Evolutionary conservation across 768 basidiomycete species (phyloP).

Genomic region (Leccinellum luteum): DNA sequence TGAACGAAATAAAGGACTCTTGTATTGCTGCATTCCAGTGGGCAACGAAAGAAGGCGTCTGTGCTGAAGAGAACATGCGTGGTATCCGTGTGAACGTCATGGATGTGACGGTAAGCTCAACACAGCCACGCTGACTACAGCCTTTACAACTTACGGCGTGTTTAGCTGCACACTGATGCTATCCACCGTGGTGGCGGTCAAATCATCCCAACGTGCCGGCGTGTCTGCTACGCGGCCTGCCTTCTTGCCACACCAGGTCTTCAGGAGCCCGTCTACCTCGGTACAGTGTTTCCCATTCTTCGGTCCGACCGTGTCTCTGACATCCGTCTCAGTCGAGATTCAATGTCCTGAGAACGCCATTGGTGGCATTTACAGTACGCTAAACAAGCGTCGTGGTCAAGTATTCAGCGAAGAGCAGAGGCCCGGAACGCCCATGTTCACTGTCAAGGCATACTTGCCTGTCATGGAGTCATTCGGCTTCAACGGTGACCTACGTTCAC

Average conservation of each 20-base stretch:
- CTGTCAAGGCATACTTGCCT: conserved; percentile 94
- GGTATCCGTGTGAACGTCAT: conserved; percentile 94
- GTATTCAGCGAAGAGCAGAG: conserved; percentile 98
- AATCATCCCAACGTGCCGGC: conserved; percentile 94
- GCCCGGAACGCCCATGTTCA: conserved; percentile 98
- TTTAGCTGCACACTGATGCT: conserved; percentile 92
- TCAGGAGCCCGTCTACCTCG: conserved; percentile 95
- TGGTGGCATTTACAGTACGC: conserved; percentile 91
- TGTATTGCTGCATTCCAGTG: conserved; percentile 99
- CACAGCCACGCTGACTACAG: neutral
- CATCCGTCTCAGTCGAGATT: conserved; percentile 71
- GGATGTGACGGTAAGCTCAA: conserved; percentile 80
- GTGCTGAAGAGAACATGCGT: conserved; percentile 98
- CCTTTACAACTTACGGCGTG: neutral
- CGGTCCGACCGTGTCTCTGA: conserved; percentile 11
- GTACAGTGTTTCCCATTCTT: conserved; percentile 36
- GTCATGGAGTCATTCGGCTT: conserved; percentile 95
- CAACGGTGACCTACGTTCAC: conserved; percentile 91
- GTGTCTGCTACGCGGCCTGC: conserved; percentile 94
- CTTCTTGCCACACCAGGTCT: conserved; percentile 87
- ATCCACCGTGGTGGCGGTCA: conserved; percentile 99
- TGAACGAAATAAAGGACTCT: conserved; percentile 99
- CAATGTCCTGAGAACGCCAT: conserved; percentile 97
- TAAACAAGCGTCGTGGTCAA: conserved; percentile 98
- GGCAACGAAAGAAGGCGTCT: conserved; percentile 98